Base-by-base conservation (phyloP, 345 rosid genomes). In the Ricinus communis region DNA sequence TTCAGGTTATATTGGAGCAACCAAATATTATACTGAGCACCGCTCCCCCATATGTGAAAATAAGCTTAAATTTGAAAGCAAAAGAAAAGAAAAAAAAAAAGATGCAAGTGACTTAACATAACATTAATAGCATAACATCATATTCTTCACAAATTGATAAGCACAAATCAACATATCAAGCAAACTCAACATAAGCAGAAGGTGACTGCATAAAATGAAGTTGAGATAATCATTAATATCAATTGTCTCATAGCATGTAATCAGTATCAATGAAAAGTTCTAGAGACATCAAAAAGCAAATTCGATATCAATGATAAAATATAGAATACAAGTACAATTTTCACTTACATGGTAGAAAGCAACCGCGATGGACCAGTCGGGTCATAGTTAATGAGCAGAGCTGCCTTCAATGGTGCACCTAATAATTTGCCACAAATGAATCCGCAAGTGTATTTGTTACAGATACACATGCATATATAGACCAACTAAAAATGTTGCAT, bases 371-470 rank as follows among this genome's bases (percentile, higher is more conserved):
- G 96, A 33, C 79, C 90, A 24, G 84, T 56, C 0, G 96, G 93
- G 24, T 93, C 93, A n/a, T 91, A 75, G 74, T 89, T 91, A 68
- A 91, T 80, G 47, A 93, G 85, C 74, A 93, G 47, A 68, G 93
- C 93, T 61, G 87, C 90, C 84, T 83, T 88, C 83, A 91, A 76
- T 2, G 96, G 94, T 66, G 76, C 75, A n/a, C 87, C 96, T 88
- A 72, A 14, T 62, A 69, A 66, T 21, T 57, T 18, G n/a, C 21
- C 49, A 71, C 61, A 70, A 74, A 19, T 65, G 69, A 57, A 36
- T 55, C 65, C 51, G 4, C 43, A 4, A 9, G 11, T 0, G 22
- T 21, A 40, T 22, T 27, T 25, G 21, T 24, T 7, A 45, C 25
- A 25, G n/a, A 30, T 0, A 27, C 1, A 61, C 14, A 68, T 45